Base-by-base conservation (phyloP, 1,284 basidiomycete species). In the Tilletia indica region DNA sequence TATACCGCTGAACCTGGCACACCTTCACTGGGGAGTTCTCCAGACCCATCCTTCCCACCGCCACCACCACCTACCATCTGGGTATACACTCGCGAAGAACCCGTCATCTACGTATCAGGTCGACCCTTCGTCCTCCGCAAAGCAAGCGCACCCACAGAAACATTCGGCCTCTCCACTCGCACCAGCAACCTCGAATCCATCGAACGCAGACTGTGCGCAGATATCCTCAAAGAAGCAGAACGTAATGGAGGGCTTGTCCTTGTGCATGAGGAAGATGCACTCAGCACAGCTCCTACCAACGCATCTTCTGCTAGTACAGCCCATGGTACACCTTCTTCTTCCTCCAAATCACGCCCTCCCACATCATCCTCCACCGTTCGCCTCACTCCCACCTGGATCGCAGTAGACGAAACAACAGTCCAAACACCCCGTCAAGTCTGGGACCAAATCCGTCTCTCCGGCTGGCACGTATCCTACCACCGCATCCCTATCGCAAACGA, bases 171-270 rank as follows among this genome's bases (percentile, higher is more conserved):
- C 54, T 96, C 93, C n/a, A 93, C 97, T 84, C 89, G 97, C 49
- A 93, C 95, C 0, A 91, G 94, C 84, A 97, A 97, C 82, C 87
- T 99, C 11, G 97, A 99, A 84, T 94, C 91, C 2, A 98, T 99
- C 74, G 97, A 99, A 86, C 87, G 88, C 51, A 89, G 96, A 4
- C 75, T 84, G 54, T 97, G 96, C 86, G 88, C 90, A 51, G 97
- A 99, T 82, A 96, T 99, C 69, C 86, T 99, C n/a, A 89, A 90
- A 71, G 97, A 99, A 86, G 90, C 93, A 4, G 85, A 87, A 69
- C 92, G 92, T 77, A 94, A 91, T 80, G 94, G 94, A 6, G 94
- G 96, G 9, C 87, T 99, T 51, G 87, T 99, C 61, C 87, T 99
- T 70, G 97, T 96, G 0, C 97, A 99, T 83, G 93, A 95, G 78